Percentiles rank a stretch among this genome's conserved stretches.
Conservation (phyloP, 495 filamentous ascomycete genomes). For the Penicilliopsis zonata region DNA sequence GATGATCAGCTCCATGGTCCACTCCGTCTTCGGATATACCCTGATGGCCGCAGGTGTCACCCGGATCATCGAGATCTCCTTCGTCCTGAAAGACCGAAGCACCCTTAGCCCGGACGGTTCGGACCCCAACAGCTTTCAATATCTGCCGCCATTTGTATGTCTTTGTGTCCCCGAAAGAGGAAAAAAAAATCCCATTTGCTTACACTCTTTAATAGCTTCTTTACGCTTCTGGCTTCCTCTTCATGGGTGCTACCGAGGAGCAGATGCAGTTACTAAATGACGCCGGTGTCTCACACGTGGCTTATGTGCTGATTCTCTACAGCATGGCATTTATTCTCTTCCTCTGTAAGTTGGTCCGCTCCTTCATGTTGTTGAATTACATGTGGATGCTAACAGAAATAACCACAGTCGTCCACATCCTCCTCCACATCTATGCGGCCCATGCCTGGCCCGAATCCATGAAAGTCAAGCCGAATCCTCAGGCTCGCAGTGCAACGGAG, state of each 20-base stretch:
- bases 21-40: conserved; percentile 88
- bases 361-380: background rate
- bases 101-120: conserved; percentile 45
- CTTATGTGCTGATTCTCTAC: conserved; percentile 84
- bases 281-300: conserved; percentile 72
- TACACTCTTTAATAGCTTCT: conserved; percentile 52
- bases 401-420: conserved; percentile 68
- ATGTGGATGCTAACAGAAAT: background rate
- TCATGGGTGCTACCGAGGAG: conserved; percentile 95
- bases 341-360: conserved; percentile 46
- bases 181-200: conserved; percentile 2
- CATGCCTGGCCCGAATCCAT: conserved; percentile 38
- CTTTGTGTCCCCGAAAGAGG: background rate
- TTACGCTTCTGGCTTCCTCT: conserved; percentile 88
- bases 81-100: conserved; percentile 63
- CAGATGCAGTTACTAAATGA: conserved; percentile 69
- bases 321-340: conserved; percentile 84
- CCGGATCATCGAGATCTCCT: conserved; percentile 83
- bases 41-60: conserved; percentile 81
- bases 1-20: conserved; percentile 76
- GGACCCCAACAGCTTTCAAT: conserved; percentile 81
- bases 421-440: conserved; percentile 71
- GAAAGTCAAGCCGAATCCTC: conserved; percentile 12
- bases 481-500: background rate
- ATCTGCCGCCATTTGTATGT: conserved; percentile 81